Evolutionary conservation across 805 yeast genomes (phyloP).

Genomic region (Ogataea siamensis): DNA sequence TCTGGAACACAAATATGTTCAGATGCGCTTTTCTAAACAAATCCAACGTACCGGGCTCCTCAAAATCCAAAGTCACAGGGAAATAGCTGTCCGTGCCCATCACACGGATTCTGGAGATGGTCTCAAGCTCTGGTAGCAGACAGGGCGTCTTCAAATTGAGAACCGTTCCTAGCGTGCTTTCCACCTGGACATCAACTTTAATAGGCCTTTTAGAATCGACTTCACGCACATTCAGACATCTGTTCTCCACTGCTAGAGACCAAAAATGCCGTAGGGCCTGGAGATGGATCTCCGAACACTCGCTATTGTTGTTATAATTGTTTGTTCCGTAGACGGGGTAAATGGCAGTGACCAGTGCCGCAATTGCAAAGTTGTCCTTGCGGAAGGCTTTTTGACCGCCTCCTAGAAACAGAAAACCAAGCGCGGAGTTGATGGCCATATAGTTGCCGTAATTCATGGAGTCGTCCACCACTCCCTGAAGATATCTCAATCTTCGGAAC

Average conservation of each 20-base stretch:
- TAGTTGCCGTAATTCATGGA: slow-evolving; percentile 60
- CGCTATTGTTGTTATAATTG: slow-evolving; percentile 17
- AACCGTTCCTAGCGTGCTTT: slow-evolving; percentile 38
- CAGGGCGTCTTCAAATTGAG: slow-evolving; percentile 55
- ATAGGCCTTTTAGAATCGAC: slow-evolving; percentile 58
- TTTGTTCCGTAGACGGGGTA: slow-evolving; percentile 59
- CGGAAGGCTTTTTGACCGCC: slow-evolving; percentile 88
- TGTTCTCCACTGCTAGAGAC: slow-evolving; percentile 77
- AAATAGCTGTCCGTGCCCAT: slow-evolving; percentile 44
- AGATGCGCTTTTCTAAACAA: slow-evolving; percentile 40
- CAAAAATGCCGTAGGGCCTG: slow-evolving; percentile 90
- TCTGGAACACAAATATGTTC: slow-evolving; percentile 52
- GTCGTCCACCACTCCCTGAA: slow-evolving; percentile 55
- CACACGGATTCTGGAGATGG: slow-evolving; percentile 48
- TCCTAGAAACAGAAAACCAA: slow-evolving; percentile 87
- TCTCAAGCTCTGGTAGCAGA: slow-evolving; percentile 58
- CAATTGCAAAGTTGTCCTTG: slow-evolving; percentile 60
- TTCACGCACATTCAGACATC: slow-evolving; percentile 79
- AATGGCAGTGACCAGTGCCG: slow-evolving; percentile 68
- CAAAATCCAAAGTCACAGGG: slow-evolving; percentile 38
- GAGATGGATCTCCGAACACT: slow-evolving; percentile 58
- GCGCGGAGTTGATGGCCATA: slow-evolving; percentile 73
- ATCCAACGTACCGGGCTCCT: slow-evolving; percentile 41
- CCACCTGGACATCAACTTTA: slow-evolving; percentile 39
- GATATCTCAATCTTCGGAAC: slow-evolving; percentile 65